Evolutionary conservation across 2,329 filamentous ascomycete genomes (phyloP), one percentile per base, ranked within the genome.

Genomic region (Calonectria naviculata): DNA sequence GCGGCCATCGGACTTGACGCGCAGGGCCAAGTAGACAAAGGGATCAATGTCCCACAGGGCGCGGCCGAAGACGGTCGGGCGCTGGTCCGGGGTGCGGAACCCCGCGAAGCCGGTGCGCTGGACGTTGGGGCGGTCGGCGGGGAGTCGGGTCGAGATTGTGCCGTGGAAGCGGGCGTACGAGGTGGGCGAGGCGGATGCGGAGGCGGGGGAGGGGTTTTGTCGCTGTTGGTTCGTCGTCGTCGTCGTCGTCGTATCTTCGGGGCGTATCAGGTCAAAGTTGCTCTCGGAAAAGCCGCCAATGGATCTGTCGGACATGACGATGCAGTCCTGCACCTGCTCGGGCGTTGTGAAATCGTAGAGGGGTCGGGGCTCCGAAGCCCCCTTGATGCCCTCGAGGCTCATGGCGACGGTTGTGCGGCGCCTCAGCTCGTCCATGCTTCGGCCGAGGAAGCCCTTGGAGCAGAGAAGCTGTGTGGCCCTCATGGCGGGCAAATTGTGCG

Each of bases 21-120:
- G 93, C 79, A 99, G 84, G 0, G 95, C 96, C 12, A 99, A 91
- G 83, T 95, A 98, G 15, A 89, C 86, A 84, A 97, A 98, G 3
- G 94, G 92, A 79, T 98, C 95, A 64, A 98, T 93, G 80, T 98
- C 93, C 94, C 95, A 98, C 26, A 95, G 85, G 38, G 93, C 87
- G 67, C 92, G 93, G 46, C 97, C 97, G 79, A 98, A 98, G n/a
- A 98, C 83, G 24, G 94, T 97, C 10, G 91, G 85, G 5, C 89
- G 89, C 58, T 92, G 90, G 79, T 98, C 95, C 60, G 90, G 87
- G 24, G 97, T 98, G 69, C 96, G 89, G 87, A 95, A 99, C 3
- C 93, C 97, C 1, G 97, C 95, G 82, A 96, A 99, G 52, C 97
- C 97, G 71, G 91, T 93, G 52, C 94, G 88, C 78, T 95, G 89